Percentiles rank a stretch among this genome's conserved stretches.
Evolutionary conservation across 768 basidiomycete species (phyloP).

Genomic region (Daedaleopsis nitida): DNA sequence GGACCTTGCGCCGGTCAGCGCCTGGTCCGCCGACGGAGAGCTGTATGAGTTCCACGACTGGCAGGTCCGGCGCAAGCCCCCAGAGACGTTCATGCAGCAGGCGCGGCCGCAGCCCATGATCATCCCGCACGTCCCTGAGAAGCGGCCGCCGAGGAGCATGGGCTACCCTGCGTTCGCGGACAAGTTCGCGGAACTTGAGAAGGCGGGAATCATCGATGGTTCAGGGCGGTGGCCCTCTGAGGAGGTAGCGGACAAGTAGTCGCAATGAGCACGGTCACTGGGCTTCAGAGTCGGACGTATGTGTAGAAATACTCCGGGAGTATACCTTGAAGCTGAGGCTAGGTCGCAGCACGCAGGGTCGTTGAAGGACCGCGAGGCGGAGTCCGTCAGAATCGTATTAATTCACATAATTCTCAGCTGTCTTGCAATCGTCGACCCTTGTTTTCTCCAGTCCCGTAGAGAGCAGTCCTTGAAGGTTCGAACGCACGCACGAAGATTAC

Average conservation of each 20-base stretch:
- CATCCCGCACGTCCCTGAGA: conserved; percentile 5
- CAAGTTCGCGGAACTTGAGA: conserved; percentile 19
- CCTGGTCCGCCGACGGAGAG: not conserved
- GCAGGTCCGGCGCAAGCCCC: conserved; percentile 9
- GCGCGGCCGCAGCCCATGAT: conserved; percentile 21
- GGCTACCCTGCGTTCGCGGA: conserved; percentile 23
- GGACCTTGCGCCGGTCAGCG: conserved; percentile 17
- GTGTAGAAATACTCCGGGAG: too few relatives aligned
- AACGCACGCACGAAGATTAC: not conserved
- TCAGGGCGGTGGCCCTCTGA: conserved; percentile 18
- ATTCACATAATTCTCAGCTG: not conserved
- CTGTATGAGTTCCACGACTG: not conserved
- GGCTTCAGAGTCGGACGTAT: too few relatives aligned
- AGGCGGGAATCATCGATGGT: conserved; percentile 20
- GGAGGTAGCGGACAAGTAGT: not conserved
- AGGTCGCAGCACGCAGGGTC: not conserved
- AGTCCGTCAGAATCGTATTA: not conserved
- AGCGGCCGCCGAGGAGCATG: conserved; percentile 17
- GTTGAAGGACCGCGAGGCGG: not conserved
- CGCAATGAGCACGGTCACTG: too few relatives aligned
- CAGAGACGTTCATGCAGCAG: conserved; percentile 16
- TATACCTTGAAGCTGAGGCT: too few relatives aligned
- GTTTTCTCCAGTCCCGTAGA: not conserved
- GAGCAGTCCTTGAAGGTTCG: not conserved
- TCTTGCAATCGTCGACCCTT: not conserved